These are phyloP conservation scores for Parietichytrium sp. DNA, from an alignment of 108 stramenopile species.

Conservation along the genomic window DNA sequence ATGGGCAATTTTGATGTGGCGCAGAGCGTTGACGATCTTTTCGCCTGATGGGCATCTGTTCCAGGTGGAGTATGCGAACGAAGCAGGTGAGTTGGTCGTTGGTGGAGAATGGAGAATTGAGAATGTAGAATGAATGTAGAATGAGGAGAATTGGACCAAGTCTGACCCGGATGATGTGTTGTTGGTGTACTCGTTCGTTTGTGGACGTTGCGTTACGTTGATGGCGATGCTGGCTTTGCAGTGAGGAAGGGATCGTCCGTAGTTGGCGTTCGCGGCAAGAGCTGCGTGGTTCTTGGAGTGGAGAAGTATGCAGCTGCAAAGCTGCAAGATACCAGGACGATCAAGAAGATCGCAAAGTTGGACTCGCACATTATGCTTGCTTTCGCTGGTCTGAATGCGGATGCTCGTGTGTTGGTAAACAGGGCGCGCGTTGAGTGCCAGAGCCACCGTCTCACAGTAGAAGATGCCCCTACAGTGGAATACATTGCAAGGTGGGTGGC, in stretches of 20 bases:
- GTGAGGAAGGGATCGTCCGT: constrained; percentile 79
- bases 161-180: no score
- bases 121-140: no score
- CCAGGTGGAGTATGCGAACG: constrained; percentile 99
- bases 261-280: constrained; percentile 90
- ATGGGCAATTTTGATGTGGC: no score
- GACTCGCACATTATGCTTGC: constrained; percentile 92
- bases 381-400: constrained; percentile 98
- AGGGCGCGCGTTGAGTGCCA: constrained; percentile 84
- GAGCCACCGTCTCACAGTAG: constrained; percentile 96
- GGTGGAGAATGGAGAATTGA: no score
- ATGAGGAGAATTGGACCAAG: no score
- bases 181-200: neutral
- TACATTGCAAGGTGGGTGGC: constrained; percentile 96
- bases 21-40: constrained; percentile 99
- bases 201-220: neutral
- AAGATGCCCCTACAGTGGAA: constrained; percentile 94
- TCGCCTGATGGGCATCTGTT: constrained; percentile 98
- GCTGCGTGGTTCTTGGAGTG: constrained; percentile 95
- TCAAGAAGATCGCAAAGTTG: constrained; percentile 92
- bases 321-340: constrained; percentile 94
- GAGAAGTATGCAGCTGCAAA: constrained; percentile 95
- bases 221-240: neutral
- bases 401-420: constrained; percentile 94
- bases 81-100: constrained; percentile 92